Base-by-base conservation (phyloP, 2,329 filamentous ascomycete genomes). In the Fusarium burgessii region DNA sequence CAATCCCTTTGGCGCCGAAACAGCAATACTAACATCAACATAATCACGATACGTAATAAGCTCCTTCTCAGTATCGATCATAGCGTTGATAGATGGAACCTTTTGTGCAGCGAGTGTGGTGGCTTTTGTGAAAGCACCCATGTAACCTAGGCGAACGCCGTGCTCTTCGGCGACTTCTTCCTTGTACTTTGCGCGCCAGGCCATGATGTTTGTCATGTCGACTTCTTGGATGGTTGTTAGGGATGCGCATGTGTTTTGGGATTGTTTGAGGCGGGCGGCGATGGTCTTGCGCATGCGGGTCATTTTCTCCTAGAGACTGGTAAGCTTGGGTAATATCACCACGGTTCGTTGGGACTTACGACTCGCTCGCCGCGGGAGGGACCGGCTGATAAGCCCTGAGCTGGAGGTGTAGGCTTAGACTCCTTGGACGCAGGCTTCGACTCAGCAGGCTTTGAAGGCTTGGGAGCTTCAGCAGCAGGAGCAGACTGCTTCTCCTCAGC, bases 251-350 rank as follows among this genome's bases (percentile, higher is more conserved):
- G 92, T 87, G 80, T 90, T 87, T 82, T 91, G 86, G 58, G 91
- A 93, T 79, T 92, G 85, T 74, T 87, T 88, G 58, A 93, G 89
- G 72, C 91, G 89, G 73, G 79, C 84, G 72, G 91, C 91, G 76
- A 93, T 93, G 69, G 90, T 91, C 85, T 92, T 92, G 83, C 91
- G 90, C 91, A 93, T 93, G 75, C 89, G 89, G 71, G 86, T 87
- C 72, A 91, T 72, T 66, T 78, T 79, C 67, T 78, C 78, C 76
- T 78, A 2, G 18, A 10, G 9, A 13, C 11, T 29, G 11, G 33
- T 71, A 29, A 69, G 68, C 36, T 41, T 6, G 32, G 17, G 23
- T 23, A 23, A 4, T 23, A 23, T 23, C 23, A 23, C 23, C 23
- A 23, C 23, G 23, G 23, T 23, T 23, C 23, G 23, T 23, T 23